These are phyloP conservation scores for Pestalotiopsis fici DNA, from an alignment of 2,329 filamentous ascomycete genomes.

Conservation along the genomic window DNA sequence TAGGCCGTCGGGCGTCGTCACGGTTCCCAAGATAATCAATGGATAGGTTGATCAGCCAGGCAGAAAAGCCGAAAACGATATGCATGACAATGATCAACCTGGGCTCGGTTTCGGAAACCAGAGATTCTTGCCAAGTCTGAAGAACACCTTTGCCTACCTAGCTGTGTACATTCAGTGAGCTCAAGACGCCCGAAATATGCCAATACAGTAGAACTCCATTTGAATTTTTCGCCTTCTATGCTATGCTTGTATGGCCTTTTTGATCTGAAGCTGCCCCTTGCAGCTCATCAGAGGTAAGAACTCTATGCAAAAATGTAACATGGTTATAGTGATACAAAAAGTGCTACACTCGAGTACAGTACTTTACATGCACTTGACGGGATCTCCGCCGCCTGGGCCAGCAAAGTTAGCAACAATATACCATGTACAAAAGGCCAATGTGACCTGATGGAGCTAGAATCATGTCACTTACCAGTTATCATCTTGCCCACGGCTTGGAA, in stretches of 20 bases:
- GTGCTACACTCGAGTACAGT: constrained; percentile 5
- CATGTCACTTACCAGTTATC: constrained; percentile 41
- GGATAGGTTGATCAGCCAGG: too few species aligned
- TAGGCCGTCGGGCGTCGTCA: too few species aligned
- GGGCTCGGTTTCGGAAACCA: too few species aligned
- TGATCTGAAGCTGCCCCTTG: background rate
- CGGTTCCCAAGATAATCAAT: too few species aligned
- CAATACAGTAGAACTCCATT: too few species aligned
- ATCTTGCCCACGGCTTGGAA: constrained; percentile 74
- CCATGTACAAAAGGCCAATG: background rate
- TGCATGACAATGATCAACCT: too few species aligned
- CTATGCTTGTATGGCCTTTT: background rate
- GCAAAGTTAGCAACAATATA: background rate
- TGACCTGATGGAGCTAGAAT: constrained; percentile 11
- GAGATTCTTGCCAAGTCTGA: too few species aligned
- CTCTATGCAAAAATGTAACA: constrained; percentile 3
- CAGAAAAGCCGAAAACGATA: too few species aligned
- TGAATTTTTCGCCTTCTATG: background rate
- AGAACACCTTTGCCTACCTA: too few species aligned
- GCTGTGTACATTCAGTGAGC: too few species aligned
- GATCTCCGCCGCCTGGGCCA: constrained; percentile 25
- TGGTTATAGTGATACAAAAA: constrained; percentile 5
- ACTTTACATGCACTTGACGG: constrained; percentile 28
- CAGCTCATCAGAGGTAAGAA: background rate
- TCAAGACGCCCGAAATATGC: too few species aligned